Conservation (phyloP, 192 early-diverging fungal genomes). For the Allomyces macrogynus region DNA sequence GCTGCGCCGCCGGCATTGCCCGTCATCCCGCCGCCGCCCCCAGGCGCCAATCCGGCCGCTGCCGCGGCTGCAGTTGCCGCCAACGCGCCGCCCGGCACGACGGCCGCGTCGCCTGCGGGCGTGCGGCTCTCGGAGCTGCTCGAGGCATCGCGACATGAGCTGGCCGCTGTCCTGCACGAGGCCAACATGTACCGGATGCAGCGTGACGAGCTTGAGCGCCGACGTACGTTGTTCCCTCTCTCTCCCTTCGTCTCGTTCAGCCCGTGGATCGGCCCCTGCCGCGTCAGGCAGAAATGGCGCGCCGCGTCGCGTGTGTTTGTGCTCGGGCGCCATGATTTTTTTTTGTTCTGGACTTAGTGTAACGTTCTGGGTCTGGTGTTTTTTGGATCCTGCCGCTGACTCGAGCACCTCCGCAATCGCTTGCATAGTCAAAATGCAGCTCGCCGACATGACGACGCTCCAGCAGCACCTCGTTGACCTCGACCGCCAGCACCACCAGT, state of each 20-base stretch:
- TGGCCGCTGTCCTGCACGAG: constrained; percentile 16
- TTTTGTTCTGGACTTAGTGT: not conserved
- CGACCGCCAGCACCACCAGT: not conserved
- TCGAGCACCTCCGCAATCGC: not conserved
- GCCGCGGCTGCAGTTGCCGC: not conserved
- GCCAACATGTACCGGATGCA: constrained; percentile 11
- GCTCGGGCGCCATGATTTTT: no score
- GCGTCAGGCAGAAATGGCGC: no score
- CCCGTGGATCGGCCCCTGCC: no score
- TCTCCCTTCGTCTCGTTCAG: no score
- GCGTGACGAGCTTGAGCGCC: constrained; percentile 20
- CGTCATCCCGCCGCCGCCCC: constrained; percentile 2
- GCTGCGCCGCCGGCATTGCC: not conserved
- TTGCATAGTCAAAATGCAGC: not conserved
- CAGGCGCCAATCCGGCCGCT: not conserved
- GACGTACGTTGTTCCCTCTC: constrained; percentile 11
- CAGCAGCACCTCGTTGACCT: not conserved
- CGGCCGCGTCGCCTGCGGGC: constrained; percentile 1
- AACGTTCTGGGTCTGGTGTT: no score
- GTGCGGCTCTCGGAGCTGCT: not conserved
- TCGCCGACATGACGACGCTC: not conserved
- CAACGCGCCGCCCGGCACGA: not conserved
- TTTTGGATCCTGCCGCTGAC: not conserved
- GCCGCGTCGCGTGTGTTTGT: no score
- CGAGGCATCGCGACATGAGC: constrained; percentile 15